Conservation (phyloP, 225 moss, liverwort and hornwort species). For the Polytrichum formosum region DNA sequence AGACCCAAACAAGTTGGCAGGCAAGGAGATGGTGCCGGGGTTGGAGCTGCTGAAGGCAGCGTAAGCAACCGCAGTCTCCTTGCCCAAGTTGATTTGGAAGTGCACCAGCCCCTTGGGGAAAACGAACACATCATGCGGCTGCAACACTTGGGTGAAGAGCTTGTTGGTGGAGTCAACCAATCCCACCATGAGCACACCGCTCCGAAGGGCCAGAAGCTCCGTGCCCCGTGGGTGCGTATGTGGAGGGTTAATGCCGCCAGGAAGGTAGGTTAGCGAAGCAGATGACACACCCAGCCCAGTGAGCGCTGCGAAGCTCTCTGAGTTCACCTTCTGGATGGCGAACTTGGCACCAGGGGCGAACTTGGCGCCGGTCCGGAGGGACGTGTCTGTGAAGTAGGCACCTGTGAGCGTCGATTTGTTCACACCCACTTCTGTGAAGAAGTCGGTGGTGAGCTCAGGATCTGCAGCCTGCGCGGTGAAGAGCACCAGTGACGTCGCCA, state of each 20-base stretch:
- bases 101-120: slow-evolving; percentile 27
- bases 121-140: slow-evolving; percentile 16
- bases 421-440: slow-evolving; percentile 10
- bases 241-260: slow-evolving; percentile 26
- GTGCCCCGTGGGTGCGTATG: slow-evolving; percentile 37
- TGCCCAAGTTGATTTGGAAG: slow-evolving; percentile 22
- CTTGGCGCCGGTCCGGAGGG: slow-evolving; percentile 8
- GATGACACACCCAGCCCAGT: slow-evolving; percentile 23
- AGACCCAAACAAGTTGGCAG: slow-evolving; percentile 21
- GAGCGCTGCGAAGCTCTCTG: slow-evolving; percentile 27
- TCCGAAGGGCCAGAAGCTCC: slow-evolving; percentile 11
- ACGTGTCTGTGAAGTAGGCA: slow-evolving; percentile 13
- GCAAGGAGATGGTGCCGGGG: slow-evolving; percentile 29
- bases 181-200: slow-evolving; percentile 19
- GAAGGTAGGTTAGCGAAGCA: slow-evolving; percentile 15
- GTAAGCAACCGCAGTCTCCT: slow-evolving; percentile 3
- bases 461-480: slow-evolving; percentile 1
- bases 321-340: slow-evolving; percentile 15
- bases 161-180: slow-evolving; percentile 24
- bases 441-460: slow-evolving; percentile 20
- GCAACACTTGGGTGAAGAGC: slow-evolving; percentile 13
- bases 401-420: slow-evolving; percentile 15
- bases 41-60: slow-evolving; percentile 28
- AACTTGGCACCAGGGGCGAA: slow-evolving; percentile 8
- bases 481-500: slow-evolving; percentile 3